These are phyloP conservation scores for Saitozyma podzolica DNA, from an alignment of 768 basidiomycete genomes.

Conservation along the genomic window DNA sequence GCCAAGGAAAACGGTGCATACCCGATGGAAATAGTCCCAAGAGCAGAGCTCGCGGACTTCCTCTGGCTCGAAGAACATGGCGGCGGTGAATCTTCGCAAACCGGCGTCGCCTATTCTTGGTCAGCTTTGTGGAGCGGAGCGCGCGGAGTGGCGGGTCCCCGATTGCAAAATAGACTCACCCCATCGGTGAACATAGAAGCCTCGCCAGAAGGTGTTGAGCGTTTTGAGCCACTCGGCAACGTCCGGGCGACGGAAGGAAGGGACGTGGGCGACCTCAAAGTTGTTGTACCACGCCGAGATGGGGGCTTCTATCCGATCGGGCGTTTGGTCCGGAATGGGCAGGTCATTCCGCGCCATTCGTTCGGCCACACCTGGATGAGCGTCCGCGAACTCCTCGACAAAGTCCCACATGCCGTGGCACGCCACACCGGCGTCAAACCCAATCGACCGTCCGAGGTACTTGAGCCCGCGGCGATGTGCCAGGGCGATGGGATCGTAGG, in stretches of 20 bases:
- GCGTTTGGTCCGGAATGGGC: not conserved
- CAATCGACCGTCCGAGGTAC: not conserved
- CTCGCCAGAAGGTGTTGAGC: not conserved
- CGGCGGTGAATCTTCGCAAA: conserved; percentile 1
- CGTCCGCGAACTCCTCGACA: not conserved
- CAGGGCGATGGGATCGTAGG: conserved; percentile 1
- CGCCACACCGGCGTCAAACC: not conserved
- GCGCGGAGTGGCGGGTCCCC: no score
- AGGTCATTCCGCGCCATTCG: not conserved
- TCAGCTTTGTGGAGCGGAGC: no score
- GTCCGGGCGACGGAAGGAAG: not conserved
- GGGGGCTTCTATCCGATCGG: not conserved
- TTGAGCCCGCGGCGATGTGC: not conserved
- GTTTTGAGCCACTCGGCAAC: conserved; percentile 5
- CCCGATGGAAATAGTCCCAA: conserved; percentile 1
- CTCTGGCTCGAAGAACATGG: conserved; percentile 7
- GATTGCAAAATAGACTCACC: not conserved
- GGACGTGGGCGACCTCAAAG: conserved; percentile 7
- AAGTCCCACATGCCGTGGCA: not conserved
- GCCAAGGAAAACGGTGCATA: no score
- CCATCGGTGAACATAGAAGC: conserved; percentile 11
- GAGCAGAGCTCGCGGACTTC: conserved; percentile 3
- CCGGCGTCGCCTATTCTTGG: not conserved
- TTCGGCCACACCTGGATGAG: not conserved
- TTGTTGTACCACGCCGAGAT: conserved; percentile 5